Evolutionary conservation across 2,329 filamentous ascomycete species (phyloP).

Genomic region (Verticillium tricorpus): DNA sequence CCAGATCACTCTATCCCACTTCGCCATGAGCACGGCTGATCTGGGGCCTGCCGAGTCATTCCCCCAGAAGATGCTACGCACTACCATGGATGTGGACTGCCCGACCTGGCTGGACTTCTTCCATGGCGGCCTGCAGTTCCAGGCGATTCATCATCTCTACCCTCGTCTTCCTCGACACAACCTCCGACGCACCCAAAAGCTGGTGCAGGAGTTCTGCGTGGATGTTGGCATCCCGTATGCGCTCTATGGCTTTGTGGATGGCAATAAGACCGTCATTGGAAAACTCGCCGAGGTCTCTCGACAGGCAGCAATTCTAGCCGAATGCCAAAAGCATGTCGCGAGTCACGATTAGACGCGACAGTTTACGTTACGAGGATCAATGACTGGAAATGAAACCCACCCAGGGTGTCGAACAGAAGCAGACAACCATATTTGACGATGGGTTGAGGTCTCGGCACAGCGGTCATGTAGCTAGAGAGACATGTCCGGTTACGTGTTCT

Average conservation of each 20-base stretch:
- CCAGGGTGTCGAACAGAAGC: too few species aligned
- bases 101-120: slow-evolving; percentile 85
- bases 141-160: slow-evolving; percentile 82
- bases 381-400: neutral
- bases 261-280: slow-evolving; percentile 76
- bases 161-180: slow-evolving; percentile 83
- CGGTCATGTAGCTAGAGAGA: too few species aligned
- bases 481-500: too few species aligned
- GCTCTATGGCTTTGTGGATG: slow-evolving; percentile 77
- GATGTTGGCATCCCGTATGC: slow-evolving; percentile 83
- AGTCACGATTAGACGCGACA: slow-evolving; percentile 28
- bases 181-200: slow-evolving; percentile 66
- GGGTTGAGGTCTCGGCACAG: too few species aligned
- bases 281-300: slow-evolving; percentile 73
- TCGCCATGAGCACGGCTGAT: slow-evolving; percentile 88
- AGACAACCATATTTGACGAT: neutral
- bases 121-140: slow-evolving; percentile 85
- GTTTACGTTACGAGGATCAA: neutral
- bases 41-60: slow-evolving; percentile 82
- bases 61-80: slow-evolving; percentile 84
- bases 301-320: slow-evolving; percentile 71
- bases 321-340: slow-evolving; percentile 54
- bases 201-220: slow-evolving; percentile 76
- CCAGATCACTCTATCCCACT: slow-evolving; percentile 88
- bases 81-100: slow-evolving; percentile 91